Evolutionary conservation across 2,329 filamentous ascomycete species (phyloP).

Genomic region (Tolypocladium pustulatum): DNA sequence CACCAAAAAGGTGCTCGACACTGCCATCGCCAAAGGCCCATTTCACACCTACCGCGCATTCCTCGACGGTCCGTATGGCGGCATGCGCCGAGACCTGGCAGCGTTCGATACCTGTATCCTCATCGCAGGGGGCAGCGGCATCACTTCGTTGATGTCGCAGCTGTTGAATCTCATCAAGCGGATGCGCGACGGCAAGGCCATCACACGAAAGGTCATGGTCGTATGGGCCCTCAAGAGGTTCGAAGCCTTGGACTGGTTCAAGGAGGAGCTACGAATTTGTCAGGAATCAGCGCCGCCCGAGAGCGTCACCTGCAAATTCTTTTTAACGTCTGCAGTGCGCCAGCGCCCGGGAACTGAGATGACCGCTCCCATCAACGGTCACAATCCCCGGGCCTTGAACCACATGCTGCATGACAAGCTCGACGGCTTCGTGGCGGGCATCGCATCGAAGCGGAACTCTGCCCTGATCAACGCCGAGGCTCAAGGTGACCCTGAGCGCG

Average conservation of each 20-base stretch:
- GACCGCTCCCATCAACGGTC: slow-evolving; percentile 31
- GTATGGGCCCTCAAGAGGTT: slow-evolving; percentile 90
- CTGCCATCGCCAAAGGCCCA: slow-evolving; percentile 72
- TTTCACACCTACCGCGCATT: slow-evolving; percentile 90
- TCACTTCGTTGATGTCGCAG: slow-evolving; percentile 87
- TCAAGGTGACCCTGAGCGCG: slow-evolving; percentile 65
- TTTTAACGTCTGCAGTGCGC: slow-evolving; percentile 62
- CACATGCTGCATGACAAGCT: slow-evolving; percentile 76
- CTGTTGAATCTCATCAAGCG: slow-evolving; percentile 89
- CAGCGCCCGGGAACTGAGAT: slow-evolving; percentile 23
- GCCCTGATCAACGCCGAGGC: slow-evolving; percentile 75
- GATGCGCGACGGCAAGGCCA: slow-evolving; percentile 89
- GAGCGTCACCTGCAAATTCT: slow-evolving; percentile 88
- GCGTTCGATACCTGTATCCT: slow-evolving; percentile 91
- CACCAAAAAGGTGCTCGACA: slow-evolving; percentile 74
- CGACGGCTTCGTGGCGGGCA: slow-evolving; percentile 77
- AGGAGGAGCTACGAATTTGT: slow-evolving; percentile 86
- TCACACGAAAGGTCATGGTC: slow-evolving; percentile 81
- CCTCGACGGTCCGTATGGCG: slow-evolving; percentile 88
- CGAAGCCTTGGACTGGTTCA: slow-evolving; percentile 96
- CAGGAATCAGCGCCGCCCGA: slow-evolving; percentile 80
- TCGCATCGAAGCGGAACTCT: slow-evolving; percentile 79
- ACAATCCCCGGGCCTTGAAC: slow-evolving; percentile 48
- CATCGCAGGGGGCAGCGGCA: slow-evolving; percentile 87
- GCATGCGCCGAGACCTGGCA: slow-evolving; percentile 80